Conservation (phyloP, 139 green algal species). For the Spirogloea muscicola region DNA sequence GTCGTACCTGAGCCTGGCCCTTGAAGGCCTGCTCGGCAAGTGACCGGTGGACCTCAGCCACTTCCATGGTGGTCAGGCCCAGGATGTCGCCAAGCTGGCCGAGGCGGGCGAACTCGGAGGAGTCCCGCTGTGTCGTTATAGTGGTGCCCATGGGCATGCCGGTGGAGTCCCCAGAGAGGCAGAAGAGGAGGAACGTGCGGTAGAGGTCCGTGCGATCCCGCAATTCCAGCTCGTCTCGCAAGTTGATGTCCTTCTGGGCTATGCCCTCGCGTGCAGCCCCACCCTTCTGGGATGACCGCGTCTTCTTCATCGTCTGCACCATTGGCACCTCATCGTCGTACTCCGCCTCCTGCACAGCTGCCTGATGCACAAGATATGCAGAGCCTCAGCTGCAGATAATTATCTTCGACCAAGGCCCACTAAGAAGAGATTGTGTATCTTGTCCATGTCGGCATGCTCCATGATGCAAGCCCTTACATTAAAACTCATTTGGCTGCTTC, state of each 20-base stretch:
- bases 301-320: constrained; percentile 36
- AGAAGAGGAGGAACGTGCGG: constrained; percentile 87
- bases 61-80: constrained; percentile 65
- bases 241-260: constrained; percentile 90
- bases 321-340: constrained; percentile 50
- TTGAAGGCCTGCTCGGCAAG: constrained; percentile 81
- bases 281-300: constrained; percentile 9
- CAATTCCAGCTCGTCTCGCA: constrained; percentile 75
- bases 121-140: constrained; percentile 68
- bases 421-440: too few species aligned
- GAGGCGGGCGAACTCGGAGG: constrained; percentile 75
- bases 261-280: constrained; percentile 33
- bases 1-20: constrained; percentile 47
- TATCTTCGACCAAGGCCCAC: too few species aligned
- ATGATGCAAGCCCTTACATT: background rate
- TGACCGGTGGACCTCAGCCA: constrained; percentile 64
- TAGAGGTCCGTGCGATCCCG: constrained; percentile 81
- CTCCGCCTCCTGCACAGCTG: constrained; percentile 36
- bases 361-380: too few species aligned
- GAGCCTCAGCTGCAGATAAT: background rate
- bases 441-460: constrained; percentile 34
- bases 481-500: background rate
- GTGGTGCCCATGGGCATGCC: constrained; percentile 82
- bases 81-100: constrained; percentile 79
- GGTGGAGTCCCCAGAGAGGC: constrained; percentile 74